Percentiles rank a stretch among this genome's conserved stretches.
Evolutionary conservation across 495 filamentous ascomycete species (phyloP).

Genomic region (Podospora australis): DNA sequence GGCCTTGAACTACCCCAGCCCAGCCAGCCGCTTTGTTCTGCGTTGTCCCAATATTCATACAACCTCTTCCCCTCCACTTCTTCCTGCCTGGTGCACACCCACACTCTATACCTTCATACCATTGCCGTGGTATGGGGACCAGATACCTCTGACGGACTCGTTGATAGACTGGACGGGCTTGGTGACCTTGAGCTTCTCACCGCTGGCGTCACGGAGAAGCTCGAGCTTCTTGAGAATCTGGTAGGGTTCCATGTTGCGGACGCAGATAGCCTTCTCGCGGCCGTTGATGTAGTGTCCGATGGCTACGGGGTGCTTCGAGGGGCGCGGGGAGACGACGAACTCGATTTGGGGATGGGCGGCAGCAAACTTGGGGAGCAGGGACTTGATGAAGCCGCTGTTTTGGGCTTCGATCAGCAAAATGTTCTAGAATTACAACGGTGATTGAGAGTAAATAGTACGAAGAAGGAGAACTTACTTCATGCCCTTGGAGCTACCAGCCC

Average conservation of each 20-base stretch:
- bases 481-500: slow-evolving; percentile 80
- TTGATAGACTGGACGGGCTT: slow-evolving; percentile 84
- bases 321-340: slow-evolving; percentile 82
- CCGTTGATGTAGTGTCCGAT: slow-evolving; percentile 87
- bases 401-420: too few species aligned
- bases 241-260: slow-evolving; percentile 73
- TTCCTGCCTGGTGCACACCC: neutral
- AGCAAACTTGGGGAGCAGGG: slow-evolving; percentile 69
- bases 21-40: neutral
- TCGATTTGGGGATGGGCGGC: slow-evolving; percentile 79
- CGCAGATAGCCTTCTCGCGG: slow-evolving; percentile 76
- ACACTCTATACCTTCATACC: slow-evolving; percentile 36
- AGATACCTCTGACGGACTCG: slow-evolving; percentile 88
- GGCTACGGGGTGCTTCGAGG: slow-evolving; percentile 78
- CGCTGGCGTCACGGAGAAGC: slow-evolving; percentile 73
- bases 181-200: slow-evolving; percentile 69
- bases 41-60: neutral
- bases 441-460: neutral
- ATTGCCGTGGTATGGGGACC: slow-evolving; percentile 83
- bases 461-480: slow-evolving; percentile 69
- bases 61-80: neutral
- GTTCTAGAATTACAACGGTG: too few species aligned
- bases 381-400: slow-evolving; percentile 68
- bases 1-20: too few species aligned
- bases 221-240: slow-evolving; percentile 77